Evolutionary conservation across 2,329 filamentous ascomycete genomes (phyloP).

Genomic region (Xylaria multiplex): DNA sequence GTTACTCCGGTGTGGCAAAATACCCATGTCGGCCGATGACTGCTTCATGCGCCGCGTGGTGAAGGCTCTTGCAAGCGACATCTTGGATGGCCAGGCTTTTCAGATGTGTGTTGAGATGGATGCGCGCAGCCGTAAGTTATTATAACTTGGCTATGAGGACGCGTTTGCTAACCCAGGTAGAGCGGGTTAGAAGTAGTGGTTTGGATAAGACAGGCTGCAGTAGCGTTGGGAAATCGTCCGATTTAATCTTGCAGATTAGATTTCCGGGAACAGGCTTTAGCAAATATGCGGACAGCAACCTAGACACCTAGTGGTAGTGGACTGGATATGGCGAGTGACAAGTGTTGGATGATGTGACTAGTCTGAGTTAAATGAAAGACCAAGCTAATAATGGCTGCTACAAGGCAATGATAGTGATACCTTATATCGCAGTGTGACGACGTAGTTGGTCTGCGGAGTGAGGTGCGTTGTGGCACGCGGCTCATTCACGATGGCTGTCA

Average conservation of each 20-base stretch:
- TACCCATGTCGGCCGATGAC: constrained; percentile 55
- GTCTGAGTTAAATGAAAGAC: constrained; percentile 31
- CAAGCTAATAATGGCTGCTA: constrained; percentile 14
- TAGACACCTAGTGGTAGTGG: constrained; percentile 28
- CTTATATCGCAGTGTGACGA: constrained; percentile 27
- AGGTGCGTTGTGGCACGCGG: constrained; percentile 34
- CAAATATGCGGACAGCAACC: constrained; percentile 20
- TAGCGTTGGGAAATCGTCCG: not conserved
- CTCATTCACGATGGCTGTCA: constrained; percentile 43
- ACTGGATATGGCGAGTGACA: constrained; percentile 33
- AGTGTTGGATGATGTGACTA: constrained; percentile 38
- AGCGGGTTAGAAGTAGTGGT: not conserved
- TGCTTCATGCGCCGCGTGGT: constrained; percentile 74
- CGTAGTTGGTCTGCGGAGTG: constrained; percentile 12
- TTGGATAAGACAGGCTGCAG: not conserved
- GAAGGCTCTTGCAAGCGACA: constrained; percentile 76
- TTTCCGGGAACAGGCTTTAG: constrained; percentile 20
- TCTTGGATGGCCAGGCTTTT: constrained; percentile 49
- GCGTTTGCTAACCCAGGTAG: not conserved
- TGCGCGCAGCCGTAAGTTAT: constrained; percentile 4
- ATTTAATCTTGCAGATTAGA: constrained; percentile 6
- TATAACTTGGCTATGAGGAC: not conserved
- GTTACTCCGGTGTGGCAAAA: constrained; percentile 60
- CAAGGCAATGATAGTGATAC: constrained; percentile 14
- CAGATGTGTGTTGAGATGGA: constrained; percentile 7